Percentiles rank a stretch among this genome's conserved stretches.
Evolutionary conservation across 768 basidiomycete genomes (phyloP).

Genomic region (Exsudoporus frostii): DNA sequence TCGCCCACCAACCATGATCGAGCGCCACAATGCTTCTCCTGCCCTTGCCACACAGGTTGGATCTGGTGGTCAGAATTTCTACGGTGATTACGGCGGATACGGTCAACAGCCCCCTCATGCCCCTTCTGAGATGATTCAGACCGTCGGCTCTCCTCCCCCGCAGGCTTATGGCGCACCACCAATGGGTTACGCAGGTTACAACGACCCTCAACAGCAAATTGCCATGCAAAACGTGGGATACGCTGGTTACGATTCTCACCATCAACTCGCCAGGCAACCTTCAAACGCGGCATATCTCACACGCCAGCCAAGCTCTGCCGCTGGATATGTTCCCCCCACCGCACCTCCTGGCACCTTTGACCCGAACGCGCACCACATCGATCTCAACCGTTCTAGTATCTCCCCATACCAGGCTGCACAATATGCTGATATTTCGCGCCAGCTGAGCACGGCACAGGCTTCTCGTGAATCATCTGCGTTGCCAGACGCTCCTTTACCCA

Average conservation of each 20-base stretch:
- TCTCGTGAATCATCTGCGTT: slow-evolving; percentile 14
- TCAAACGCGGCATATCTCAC: slow-evolving; percentile 23
- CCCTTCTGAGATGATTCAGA: slow-evolving; percentile 16
- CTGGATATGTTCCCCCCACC: slow-evolving; percentile 9
- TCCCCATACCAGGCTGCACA: slow-evolving; percentile 75
- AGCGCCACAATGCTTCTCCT: slow-evolving; percentile 40
- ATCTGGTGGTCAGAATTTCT: slow-evolving; percentile 22
- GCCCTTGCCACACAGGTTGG: slow-evolving; percentile 23
- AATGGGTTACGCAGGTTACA: slow-evolving; percentile 24
- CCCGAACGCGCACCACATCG: slow-evolving; percentile 49
- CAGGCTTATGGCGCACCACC: slow-evolving; percentile 22
- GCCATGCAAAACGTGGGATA: slow-evolving; percentile 16
- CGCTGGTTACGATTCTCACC: slow-evolving; percentile 25
- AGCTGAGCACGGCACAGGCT: slow-evolving; percentile 36
- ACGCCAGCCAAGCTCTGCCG: slow-evolving; percentile 16
- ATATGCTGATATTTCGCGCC: slow-evolving; percentile 66
- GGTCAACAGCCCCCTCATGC: slow-evolving; percentile 20
- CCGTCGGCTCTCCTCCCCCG: slow-evolving; percentile 11
- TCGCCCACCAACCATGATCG: slow-evolving; percentile 64
- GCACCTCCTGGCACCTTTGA: slow-evolving; percentile 17
- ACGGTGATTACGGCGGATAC: slow-evolving; percentile 25
- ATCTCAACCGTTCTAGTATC: slow-evolving; percentile 65
- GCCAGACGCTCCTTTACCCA: slow-evolving; percentile 25
- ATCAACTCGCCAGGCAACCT: slow-evolving; percentile 26
- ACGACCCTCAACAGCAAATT: slow-evolving; percentile 26